These are phyloP conservation scores for Dictyostelium intermedium DNA, from an alignment of 78 protist species.

Conservation along the genomic window DNA sequence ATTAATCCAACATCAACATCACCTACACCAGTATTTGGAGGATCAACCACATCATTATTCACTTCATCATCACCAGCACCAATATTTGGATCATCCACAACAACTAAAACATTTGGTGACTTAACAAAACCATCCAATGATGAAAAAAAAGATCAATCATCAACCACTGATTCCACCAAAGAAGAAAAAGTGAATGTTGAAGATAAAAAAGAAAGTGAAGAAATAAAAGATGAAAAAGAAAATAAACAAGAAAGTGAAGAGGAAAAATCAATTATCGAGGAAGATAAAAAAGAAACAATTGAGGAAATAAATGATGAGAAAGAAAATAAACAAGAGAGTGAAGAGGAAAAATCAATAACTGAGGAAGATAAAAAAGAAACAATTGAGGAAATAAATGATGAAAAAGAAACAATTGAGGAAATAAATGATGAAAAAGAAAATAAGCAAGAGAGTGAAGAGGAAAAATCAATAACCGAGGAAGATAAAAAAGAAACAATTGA, in stretches of 20 bases:
- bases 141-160: not conserved
- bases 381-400: not conserved
- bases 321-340: too few species aligned
- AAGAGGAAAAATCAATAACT: too few species aligned
- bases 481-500: too few species aligned
- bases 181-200: not conserved
- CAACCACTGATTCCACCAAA: not conserved
- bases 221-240: too few species aligned
- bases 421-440: not conserved
- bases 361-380: not conserved
- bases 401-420: not conserved
- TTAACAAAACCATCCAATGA: not conserved
- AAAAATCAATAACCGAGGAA: too few species aligned
- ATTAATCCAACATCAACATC: not conserved
- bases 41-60: not conserved
- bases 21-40: not conserved
- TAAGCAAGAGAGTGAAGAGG: not conserved
- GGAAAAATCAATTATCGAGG: too few species aligned
- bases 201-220: not conserved
- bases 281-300: not conserved
- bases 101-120: not conserved
- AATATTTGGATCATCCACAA: not conserved
- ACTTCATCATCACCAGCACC: constrained; percentile 12
- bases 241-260: too few species aligned
- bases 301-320: too few species aligned